Percentiles rank a stretch among this genome's conserved stretches.
phyloP scores from a whole-genome alignment of 805 yeast species.

The Saccharomycopsis guyanensis region DNA sequence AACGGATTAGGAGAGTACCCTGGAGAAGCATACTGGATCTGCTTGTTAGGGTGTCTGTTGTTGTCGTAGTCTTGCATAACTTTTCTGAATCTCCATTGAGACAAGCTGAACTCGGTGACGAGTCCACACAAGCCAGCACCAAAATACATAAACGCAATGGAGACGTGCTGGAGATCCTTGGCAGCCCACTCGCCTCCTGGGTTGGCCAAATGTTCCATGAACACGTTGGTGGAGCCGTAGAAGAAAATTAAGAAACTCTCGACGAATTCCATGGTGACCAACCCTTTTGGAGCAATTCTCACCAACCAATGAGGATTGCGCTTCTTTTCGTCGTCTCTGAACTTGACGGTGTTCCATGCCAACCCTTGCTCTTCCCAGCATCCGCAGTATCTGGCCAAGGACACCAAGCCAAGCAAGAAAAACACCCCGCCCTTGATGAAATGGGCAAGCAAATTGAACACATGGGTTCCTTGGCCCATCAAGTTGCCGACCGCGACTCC shows the following conservation, averaged over 20 bases:
- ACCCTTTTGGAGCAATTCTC: constrained; percentile 29
- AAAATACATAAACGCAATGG: constrained; percentile 84
- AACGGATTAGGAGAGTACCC: constrained; percentile 91
- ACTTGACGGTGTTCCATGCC: constrained; percentile 67
- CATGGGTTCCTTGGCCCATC: constrained; percentile 57
- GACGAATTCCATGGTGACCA: constrained; percentile 75
- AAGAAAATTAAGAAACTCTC: constrained; percentile 76
- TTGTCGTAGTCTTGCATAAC: constrained; percentile 27
- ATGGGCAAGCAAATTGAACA: constrained; percentile 86
- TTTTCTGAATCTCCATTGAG: constrained; percentile 49
- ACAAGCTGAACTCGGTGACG: constrained; percentile 61
- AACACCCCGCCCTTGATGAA: constrained; percentile 95
- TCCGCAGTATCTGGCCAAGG: constrained; percentile 86
- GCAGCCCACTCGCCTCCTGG: constrained; percentile 82
- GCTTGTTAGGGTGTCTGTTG: constrained; percentile 18
- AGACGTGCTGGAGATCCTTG: constrained; percentile 82
- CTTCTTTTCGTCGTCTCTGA: constrained; percentile 22
- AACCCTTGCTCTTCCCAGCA: constrained; percentile 68
- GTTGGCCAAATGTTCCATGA: constrained; percentile 79
- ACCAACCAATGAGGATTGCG: constrained; percentile 22
- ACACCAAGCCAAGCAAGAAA: constrained; percentile 61
- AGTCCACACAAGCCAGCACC: constrained; percentile 93
- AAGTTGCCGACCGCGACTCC: constrained; percentile 60
- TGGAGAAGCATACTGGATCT: constrained; percentile 33
- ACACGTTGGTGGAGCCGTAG: constrained; percentile 85